A percentile compares a stretch with the other conserved stretches of the same genome.
These are phyloP conservation scores for Dothiorella sarmentorum DNA, from an alignment of 2,329 filamentous ascomycete species.

Conservation along the genomic window DNA sequence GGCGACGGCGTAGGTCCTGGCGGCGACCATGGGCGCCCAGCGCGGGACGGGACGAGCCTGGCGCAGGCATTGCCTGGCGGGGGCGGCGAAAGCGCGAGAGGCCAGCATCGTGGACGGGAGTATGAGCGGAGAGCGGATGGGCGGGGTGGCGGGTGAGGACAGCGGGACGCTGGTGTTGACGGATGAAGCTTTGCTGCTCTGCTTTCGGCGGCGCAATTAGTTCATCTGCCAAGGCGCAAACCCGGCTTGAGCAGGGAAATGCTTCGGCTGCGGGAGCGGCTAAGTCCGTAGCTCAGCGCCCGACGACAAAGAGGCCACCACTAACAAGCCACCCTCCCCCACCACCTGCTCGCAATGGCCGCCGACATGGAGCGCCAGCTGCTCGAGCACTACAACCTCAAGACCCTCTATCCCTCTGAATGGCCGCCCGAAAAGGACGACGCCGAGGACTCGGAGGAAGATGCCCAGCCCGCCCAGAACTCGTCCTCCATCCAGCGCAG, in stretches of 20 bases:
- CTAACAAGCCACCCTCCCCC: slow-evolving; percentile 28
- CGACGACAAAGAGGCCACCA: slow-evolving; percentile 5
- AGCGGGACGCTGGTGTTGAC: slow-evolving; percentile 12
- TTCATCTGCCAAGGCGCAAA: slow-evolving; percentile 15
- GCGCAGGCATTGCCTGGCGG: slow-evolving; percentile 76
- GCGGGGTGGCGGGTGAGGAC: neutral
- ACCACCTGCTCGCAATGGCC: slow-evolving; percentile 33
- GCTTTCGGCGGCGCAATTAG: slow-evolving; percentile 12
- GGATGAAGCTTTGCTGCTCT: slow-evolving; percentile 15
- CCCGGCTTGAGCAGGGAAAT: slow-evolving; percentile 11
- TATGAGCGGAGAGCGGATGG: slow-evolving; percentile 10
- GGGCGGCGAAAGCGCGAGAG: slow-evolving; percentile 71
- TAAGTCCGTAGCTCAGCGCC: slow-evolving; percentile 6
- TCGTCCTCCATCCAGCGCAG: slow-evolving; percentile 36
- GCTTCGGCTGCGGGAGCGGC: slow-evolving; percentile 12
- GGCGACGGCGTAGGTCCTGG: slow-evolving; percentile 55
- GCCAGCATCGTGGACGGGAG: slow-evolving; percentile 68
- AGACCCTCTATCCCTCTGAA: slow-evolving; percentile 71
- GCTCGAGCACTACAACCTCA: slow-evolving; percentile 85
- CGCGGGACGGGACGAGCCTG: slow-evolving; percentile 44
- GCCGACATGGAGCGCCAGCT: slow-evolving; percentile 60
- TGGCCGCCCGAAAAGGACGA: slow-evolving; percentile 84
- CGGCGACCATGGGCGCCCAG: slow-evolving; percentile 22
- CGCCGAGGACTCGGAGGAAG: slow-evolving; percentile 51
- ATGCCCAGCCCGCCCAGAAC: slow-evolving; percentile 9